Evolutionary conservation across 768 basidiomycete species (phyloP), one percentile per base, ranked within the genome.

Genomic region (Russula sp.): DNA sequence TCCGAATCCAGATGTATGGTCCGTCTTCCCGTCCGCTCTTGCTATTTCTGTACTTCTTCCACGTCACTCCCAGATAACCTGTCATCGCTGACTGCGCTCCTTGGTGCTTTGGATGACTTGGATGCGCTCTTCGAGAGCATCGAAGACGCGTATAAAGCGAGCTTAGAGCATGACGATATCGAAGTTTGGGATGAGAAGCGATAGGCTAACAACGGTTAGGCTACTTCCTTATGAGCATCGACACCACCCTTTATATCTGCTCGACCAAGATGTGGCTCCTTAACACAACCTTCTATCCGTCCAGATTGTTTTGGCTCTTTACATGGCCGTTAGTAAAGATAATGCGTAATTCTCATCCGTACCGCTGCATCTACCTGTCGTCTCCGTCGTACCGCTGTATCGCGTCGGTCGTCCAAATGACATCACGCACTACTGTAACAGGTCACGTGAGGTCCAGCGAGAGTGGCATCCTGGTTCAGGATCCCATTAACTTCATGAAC

Each of bases 1-100:
- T 98, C 32, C 90, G 97, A n/a, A 93, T 98, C 64, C 96, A 98
- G 83, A 98, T 98, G 96, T 97, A 98, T 69, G 94, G 94, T 98
- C 70, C 65, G 94, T 79, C 32, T 18, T 40, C 42, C n/a, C 4
- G n/a, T 22, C 20, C 63, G 18, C 27, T 34, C 31, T 34, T 42
- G 51, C 59, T 27, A 13, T 32, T 9, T 40, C 49, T 22, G 35
- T n/a, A 2, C 50, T 14, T 39, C 42, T 35, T 39, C 42, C 32
- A 37, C 39, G 16, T 32, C 11, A 2, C 52, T 45, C 45, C 22
- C 70, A 97, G 96, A 98, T 71, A 82, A 85, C 42, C 78, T 90
- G n/a, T 96, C 94, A 4, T 92, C 96, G 0, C 75, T 95, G 16
- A 81, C 84, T 14, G 89, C 93, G 1, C 81, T 98, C 35, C 77